A percentile compares a stretch with the other conserved stretches of the same genome.
phyloP scores from a whole-genome alignment of 139 green algal genomes.

The Coccomyxa sp. region DNA sequence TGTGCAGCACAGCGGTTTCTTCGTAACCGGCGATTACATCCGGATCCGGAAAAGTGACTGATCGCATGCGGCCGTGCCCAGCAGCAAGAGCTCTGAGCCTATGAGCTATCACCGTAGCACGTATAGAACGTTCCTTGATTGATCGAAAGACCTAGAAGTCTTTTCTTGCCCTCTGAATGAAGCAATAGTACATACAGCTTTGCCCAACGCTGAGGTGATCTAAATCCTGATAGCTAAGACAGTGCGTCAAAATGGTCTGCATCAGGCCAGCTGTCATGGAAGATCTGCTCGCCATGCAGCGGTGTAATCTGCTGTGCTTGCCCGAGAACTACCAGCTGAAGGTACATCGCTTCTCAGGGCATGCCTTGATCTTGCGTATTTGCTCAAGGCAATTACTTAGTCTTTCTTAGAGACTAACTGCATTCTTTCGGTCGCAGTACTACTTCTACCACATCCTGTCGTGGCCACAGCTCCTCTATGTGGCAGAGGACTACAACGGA shows the following conservation, averaged over 20 bases:
- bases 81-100: too few species aligned
- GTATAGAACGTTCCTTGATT: too few species aligned
- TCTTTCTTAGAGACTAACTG: not conserved
- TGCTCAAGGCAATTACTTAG: not conserved
- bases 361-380: conserved; percentile 1
- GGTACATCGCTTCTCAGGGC: conserved; percentile 36
- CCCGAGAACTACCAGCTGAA: conserved; percentile 99
- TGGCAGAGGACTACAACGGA: conserved; percentile 95
- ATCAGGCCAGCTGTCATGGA: conserved; percentile 86
- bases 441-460: conserved; percentile 99
- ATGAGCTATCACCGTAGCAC: too few species aligned
- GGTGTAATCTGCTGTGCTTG: conserved; percentile 94
- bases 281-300: conserved; percentile 96
- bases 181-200: too few species aligned
- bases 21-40: too few species aligned
- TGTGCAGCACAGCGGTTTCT: too few species aligned
- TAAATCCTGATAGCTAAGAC: too few species aligned
- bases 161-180: too few species aligned
- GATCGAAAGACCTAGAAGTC: too few species aligned
- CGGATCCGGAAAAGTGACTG: too few species aligned
- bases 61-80: too few species aligned
- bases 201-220: too few species aligned
- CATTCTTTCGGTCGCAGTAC: conserved; percentile 71
- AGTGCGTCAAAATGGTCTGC: conserved; percentile 88
- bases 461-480: conserved; percentile 97